Evolutionary conservation across 164 flowering plant genomes (phyloP).

Genomic region (Saururus chinensis): DNA sequence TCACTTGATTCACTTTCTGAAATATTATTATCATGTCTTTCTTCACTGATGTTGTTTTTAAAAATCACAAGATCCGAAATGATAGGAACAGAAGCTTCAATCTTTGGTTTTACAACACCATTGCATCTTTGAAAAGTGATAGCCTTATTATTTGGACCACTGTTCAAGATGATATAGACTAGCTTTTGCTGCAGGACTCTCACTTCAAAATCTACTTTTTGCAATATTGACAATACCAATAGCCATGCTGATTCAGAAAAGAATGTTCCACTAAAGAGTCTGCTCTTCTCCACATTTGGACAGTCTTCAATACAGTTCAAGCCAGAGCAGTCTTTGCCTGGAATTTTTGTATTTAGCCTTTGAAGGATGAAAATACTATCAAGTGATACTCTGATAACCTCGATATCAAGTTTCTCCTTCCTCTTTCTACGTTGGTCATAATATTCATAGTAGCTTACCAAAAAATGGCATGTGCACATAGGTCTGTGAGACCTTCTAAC

Average conservation of each 20-base stretch:
- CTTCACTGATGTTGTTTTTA: conserved; percentile 11
- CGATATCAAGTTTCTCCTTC: conserved; percentile 25
- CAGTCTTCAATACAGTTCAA: conserved; percentile 55
- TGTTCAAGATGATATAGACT: conserved; percentile 39
- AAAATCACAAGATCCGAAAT: conserved; percentile 12
- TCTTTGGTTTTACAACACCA: conserved; percentile 15
- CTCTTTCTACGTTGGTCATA: conserved; percentile 29
- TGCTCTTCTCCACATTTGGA: conserved; percentile 23
- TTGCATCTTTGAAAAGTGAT: conserved; percentile 42
- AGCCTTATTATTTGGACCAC: conserved; percentile 14
- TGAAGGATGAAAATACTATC: conserved; percentile 59
- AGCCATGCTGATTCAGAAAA: conserved; percentile 62
- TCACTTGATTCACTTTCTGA: conserved; percentile 12
- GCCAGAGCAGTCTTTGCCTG: conserved; percentile 32
- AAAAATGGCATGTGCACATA: conserved; percentile 54
- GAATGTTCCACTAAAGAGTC: conserved; percentile 42
- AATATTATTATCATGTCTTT: conserved; percentile 6
- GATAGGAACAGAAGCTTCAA: conserved; percentile 15
- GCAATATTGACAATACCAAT: conserved; percentile 52
- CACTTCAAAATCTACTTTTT: conserved; percentile 35
- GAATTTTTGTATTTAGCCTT: conserved; percentile 31
- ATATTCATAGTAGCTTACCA: conserved; percentile 29
- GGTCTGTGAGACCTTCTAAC: conserved; percentile 66
- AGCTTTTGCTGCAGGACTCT: conserved; percentile 41
- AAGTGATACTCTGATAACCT: conserved; percentile 22